Evolutionary conservation across 75 land plant genomes (phyloP).

Genomic region (Chamaecyparis obtusa): DNA sequence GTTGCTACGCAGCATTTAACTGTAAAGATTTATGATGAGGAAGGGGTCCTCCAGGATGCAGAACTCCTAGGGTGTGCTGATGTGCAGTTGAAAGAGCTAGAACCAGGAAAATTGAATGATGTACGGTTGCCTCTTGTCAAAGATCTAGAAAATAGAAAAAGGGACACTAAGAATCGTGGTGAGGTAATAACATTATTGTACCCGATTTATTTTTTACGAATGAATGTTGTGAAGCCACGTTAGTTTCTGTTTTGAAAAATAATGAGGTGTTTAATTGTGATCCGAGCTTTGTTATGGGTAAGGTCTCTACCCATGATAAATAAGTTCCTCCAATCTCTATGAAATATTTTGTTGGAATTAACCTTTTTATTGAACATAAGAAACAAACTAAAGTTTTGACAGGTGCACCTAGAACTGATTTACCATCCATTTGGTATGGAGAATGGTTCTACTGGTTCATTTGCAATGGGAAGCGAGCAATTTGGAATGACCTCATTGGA

Average conservation of each 20-base stretch:
- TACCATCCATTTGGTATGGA: constrained; percentile 60
- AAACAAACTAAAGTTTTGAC: constrained; percentile 2
- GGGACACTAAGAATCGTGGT: constrained; percentile 73
- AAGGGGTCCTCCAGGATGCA: constrained; percentile 63
- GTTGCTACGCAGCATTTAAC: constrained; percentile 65
- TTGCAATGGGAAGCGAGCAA: constrained; percentile 14
- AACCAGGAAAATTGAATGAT: constrained; percentile 73
- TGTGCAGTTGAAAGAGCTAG: constrained; percentile 49
- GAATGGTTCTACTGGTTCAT: constrained; percentile 38
- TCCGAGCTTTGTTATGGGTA: not conserved
- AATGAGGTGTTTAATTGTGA: not conserved
- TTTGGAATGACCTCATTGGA: constrained; percentile 72
- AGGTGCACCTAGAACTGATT: constrained; percentile 89
- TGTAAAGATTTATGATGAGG: constrained; percentile 78
- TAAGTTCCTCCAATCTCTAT: not conserved
- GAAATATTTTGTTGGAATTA: constrained; percentile 7
- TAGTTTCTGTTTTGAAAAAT: not conserved
- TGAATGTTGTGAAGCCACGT: not conserved
- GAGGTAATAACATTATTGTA: constrained; percentile 44
- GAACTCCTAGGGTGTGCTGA: constrained; percentile 81
- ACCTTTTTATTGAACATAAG: not conserved
- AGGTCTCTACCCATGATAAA: not conserved
- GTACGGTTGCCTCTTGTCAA: constrained; percentile 76
- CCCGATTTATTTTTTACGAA: not conserved
- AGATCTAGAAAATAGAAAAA: constrained; percentile 53